Evolutionary conservation across 2,329 filamentous ascomycete genomes (phyloP), one percentile per base, ranked within the genome.

Genomic region (Coniochaeta ligniaria): DNA sequence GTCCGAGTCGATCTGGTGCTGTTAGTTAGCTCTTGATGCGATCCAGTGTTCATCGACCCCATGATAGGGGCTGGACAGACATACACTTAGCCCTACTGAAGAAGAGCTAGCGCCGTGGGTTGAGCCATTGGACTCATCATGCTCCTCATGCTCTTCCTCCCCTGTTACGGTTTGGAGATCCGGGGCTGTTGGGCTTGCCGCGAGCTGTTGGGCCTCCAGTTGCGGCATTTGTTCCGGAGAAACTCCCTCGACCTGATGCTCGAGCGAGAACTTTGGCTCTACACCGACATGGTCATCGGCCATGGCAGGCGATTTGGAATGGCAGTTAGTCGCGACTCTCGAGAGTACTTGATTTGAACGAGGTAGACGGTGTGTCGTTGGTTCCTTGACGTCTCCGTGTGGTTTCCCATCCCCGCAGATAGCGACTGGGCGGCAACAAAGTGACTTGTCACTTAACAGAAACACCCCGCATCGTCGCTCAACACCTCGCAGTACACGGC

Each of bases 1-100:
- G 9, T 59, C 58, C 2, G 58, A 54, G 47, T 59, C 58, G 33
- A 59, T 35, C 58, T 59, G 14, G 47, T 52, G 3, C 26, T 9
- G 22, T 47, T 24, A 47, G 43, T 14, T 22, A 6, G 20, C 22
- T 24, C 16, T 5, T 9, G 20, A 47, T 24, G 24, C 12, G 16
- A 24, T 14, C n/a, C 22, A 24, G 20, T 47, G 20, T 12, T 47
- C n/a, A 41, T 41, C 17, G 9, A 41, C 3, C n/a, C 6, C 38
- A 20, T 6, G 38, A 41, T n/a, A n/a, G 17, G 38, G 3, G 11
- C 2, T 16, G 16, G 17, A n/a, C 2, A 8, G 47, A 28, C 47
- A 8, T n/a, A 52, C 47, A 52, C 47, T 52, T n/a, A 52, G 26
- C 22, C 47, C 47, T n/a, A 52, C 47, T 17, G 47, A 52, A 3